Percentiles rank a stretch among this genome's conserved stretches.
Evolutionary conservation across 352 stramenopile genomes (phyloP).

Genomic region (Phytophthora sojae): DNA sequence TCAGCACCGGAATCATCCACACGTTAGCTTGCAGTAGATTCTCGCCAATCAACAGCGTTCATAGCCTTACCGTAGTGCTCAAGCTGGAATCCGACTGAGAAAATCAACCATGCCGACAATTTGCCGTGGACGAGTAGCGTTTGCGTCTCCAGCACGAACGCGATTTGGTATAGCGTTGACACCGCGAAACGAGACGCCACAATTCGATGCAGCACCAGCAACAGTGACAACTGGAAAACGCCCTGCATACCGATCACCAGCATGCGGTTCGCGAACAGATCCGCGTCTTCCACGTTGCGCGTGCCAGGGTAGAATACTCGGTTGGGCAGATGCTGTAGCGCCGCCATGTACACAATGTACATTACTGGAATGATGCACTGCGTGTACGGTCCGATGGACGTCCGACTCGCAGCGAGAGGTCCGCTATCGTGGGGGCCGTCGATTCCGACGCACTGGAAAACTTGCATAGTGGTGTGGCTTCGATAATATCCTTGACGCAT

Average conservation of each 20-base stretch:
- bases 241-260: slow-evolving; percentile 12
- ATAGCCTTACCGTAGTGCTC: slow-evolving; percentile 14
- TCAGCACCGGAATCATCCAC: background rate
- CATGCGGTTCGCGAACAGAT: slow-evolving; percentile 10
- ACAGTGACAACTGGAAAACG: slow-evolving; percentile 13
- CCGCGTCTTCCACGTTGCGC: background rate
- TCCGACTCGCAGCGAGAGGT: background rate
- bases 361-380: slow-evolving; percentile 33
- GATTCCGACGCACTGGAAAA: background rate
- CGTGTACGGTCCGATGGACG: slow-evolving; percentile 15
- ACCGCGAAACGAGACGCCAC: slow-evolving; percentile 19
- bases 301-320: slow-evolving; percentile 14
- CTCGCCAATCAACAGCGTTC: background rate
- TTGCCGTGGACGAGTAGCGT: slow-evolving; percentile 37
- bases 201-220: slow-evolving; percentile 16
- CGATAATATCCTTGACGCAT: background rate
- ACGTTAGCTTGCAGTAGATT: background rate
- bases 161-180: slow-evolving; percentile 36
- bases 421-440: background rate
- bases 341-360: slow-evolving; percentile 27
- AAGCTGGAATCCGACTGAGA: slow-evolving; percentile 8
- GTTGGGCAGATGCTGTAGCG: slow-evolving; percentile 21
- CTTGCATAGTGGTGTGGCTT: background rate
- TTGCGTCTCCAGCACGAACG: slow-evolving; percentile 49
- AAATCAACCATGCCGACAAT: slow-evolving; percentile 25